Evolutionary conservation across 495 filamentous ascomycete species (phyloP).

Genomic region (Cryomyces minteri): DNA sequence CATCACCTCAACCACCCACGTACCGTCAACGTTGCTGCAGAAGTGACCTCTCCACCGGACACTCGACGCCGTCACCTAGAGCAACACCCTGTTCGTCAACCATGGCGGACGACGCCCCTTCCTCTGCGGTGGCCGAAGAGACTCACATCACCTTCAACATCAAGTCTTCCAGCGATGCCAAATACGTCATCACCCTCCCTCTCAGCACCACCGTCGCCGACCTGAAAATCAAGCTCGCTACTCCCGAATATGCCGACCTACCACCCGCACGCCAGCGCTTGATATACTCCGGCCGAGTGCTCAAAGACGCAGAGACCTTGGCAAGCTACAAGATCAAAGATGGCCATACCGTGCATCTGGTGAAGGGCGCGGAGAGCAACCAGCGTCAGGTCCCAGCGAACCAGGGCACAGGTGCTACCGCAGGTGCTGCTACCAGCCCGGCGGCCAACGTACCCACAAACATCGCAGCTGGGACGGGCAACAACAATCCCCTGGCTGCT

Average conservation of each 20-base stretch:
- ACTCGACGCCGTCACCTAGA: background rate
- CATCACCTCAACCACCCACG: too few relatives aligned
- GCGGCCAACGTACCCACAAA: constrained; percentile 59
- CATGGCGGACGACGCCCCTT: constrained; percentile 36
- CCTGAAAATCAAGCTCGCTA: constrained; percentile 74
- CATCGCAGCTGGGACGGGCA: constrained; percentile 79
- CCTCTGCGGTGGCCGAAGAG: constrained; percentile 18
- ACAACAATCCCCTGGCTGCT: constrained; percentile 64
- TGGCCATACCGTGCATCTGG: constrained; percentile 89
- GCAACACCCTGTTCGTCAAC: background rate
- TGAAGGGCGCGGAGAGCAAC: constrained; percentile 89
- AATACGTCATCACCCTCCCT: constrained; percentile 63
- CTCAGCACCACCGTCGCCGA: constrained; percentile 61
- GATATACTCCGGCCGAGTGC: constrained; percentile 91
- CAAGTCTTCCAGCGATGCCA: constrained; percentile 75
- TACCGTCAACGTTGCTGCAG: too few relatives aligned
- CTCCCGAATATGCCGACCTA: constrained; percentile 62
- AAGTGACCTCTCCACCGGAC: background rate
- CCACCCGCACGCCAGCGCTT: constrained; percentile 75
- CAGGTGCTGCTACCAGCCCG: constrained; percentile 32
- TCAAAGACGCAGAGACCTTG: constrained; percentile 82
- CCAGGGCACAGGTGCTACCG: constrained; percentile 25
- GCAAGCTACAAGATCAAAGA: constrained; percentile 84
- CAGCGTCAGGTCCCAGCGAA: constrained; percentile 42
- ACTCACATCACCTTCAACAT: constrained; percentile 78